Evolutionary conservation across 345 rosid genomes (phyloP).

Genomic region (Zanthoxylum bungeanum): DNA sequence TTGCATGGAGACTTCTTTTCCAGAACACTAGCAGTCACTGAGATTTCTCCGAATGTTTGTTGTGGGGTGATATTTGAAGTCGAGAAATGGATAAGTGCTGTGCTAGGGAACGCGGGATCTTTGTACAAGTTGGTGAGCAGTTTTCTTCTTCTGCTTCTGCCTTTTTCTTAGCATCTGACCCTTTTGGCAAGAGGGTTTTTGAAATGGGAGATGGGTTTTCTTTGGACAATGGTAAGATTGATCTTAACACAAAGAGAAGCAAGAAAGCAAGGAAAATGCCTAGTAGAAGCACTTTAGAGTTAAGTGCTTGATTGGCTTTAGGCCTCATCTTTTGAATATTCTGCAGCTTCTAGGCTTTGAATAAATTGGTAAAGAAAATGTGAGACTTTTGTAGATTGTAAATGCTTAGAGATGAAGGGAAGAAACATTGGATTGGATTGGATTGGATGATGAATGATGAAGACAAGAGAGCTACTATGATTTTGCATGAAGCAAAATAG

Average conservation of each 20-base stretch:
- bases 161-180: too few relatives aligned
- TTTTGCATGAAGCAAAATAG: constrained; percentile 40
- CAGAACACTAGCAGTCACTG: constrained; percentile 50
- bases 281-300: constrained; percentile 57
- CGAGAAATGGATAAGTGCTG: constrained; percentile 76
- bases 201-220: constrained; percentile 11
- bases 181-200: too few relatives aligned
- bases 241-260: constrained; percentile 54
- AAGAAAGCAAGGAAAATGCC: constrained; percentile 56
- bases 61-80: constrained; percentile 86
- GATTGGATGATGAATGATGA: constrained; percentile 17
- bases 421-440: constrained; percentile 25
- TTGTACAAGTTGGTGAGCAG: constrained; percentile 42
- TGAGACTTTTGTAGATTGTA: not conserved
- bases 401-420: constrained; percentile 63
- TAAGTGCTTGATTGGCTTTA: constrained; percentile 43
- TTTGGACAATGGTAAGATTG: constrained; percentile 45
- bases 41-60: constrained; percentile 71
- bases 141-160: constrained; percentile 6
- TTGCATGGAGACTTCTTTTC: constrained; percentile 80
- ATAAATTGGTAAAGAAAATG: constrained; percentile 11
- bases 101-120: constrained; percentile 60
- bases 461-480: constrained; percentile 45
- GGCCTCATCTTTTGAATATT: constrained; percentile 55
- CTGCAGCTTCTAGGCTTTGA: not conserved